These are phyloP conservation scores for Trametes punicea DNA, from an alignment of 768 basidiomycete genomes.

Conservation along the genomic window DNA sequence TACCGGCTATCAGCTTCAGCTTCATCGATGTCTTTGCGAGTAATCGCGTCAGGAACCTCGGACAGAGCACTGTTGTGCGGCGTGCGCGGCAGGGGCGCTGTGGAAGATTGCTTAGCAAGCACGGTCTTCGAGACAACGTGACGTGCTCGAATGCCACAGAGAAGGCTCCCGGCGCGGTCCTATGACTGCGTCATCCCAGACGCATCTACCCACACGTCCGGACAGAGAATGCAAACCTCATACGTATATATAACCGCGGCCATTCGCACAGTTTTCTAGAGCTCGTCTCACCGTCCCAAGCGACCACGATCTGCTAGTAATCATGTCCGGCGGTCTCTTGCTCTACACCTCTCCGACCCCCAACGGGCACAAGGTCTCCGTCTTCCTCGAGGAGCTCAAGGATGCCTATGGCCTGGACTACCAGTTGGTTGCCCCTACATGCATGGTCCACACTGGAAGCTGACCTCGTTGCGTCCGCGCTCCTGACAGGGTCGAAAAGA, in stretches of 20 bases:
- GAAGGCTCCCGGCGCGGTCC: background rate
- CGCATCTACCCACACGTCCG: background rate
- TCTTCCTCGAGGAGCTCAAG: constrained; percentile 61
- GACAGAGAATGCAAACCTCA: background rate
- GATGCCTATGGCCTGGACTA: constrained; percentile 43
- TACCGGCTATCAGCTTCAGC: too few species aligned
- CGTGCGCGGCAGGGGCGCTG: too few species aligned
- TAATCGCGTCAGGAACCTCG: too few species aligned
- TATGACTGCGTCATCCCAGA: background rate
- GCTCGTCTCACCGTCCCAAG: background rate
- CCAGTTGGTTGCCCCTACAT: constrained; percentile 39
- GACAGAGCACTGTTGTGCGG: too few species aligned
- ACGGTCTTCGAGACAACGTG: background rate
- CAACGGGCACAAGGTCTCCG: constrained; percentile 51
- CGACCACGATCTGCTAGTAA: background rate
- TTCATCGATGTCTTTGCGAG: too few species aligned
- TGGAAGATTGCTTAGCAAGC: background rate
- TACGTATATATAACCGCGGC: background rate
- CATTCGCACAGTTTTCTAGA: too few species aligned
- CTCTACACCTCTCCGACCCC: constrained; percentile 44
- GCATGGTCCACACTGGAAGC: too few species aligned
- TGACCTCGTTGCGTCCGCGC: background rate
- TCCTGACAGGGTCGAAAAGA: constrained; percentile 40
- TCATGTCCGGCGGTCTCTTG: constrained; percentile 15
- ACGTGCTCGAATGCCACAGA: background rate